A percentile compares a stretch with the other conserved stretches of the same genome.
These are phyloP conservation scores for Wickerhamomyces sp. DNA, from an alignment of 1,139 yeast genomes.

Conservation along the genomic window DNA sequence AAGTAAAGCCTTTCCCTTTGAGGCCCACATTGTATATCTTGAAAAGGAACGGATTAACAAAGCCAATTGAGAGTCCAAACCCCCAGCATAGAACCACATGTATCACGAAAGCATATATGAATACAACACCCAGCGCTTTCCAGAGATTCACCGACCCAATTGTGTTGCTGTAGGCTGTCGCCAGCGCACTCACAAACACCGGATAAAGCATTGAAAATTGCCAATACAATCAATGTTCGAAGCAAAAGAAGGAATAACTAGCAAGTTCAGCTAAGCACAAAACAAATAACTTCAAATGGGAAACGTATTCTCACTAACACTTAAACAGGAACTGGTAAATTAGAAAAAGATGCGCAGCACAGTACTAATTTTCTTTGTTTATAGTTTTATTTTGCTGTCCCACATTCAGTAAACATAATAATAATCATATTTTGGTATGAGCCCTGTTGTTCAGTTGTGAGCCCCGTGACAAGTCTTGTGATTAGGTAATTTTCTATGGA, in stretches of 20 bases:
- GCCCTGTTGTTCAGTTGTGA: background rate
- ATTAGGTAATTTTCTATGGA: background rate
- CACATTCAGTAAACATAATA: no score
- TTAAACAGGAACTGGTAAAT: no score
- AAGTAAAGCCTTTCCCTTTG: slow-evolving; percentile 4
- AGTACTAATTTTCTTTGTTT: no score
- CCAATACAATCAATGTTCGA: no score
- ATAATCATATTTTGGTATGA: background rate
- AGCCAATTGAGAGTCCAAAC: slow-evolving; percentile 24
- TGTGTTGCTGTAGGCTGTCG: background rate
- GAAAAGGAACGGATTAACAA: slow-evolving; percentile 24
- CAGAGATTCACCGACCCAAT: slow-evolving; percentile 1
- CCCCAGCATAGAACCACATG: slow-evolving; percentile 10
- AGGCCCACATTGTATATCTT: slow-evolving; percentile 15
- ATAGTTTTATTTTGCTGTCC: no score
- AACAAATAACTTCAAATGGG: no score
- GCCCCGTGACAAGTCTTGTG: background rate
- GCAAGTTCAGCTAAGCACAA: no score
- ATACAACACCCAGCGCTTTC: background rate
- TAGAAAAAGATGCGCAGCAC: no score
- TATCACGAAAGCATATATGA: slow-evolving; percentile 1
- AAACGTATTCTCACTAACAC: no score
- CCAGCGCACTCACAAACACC: background rate
- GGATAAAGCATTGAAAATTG: background rate
- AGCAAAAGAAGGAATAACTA: no score